These are phyloP conservation scores for Saussurea involucrata DNA, from an alignment of 129 eudicot genomes.

Conservation along the genomic window DNA sequence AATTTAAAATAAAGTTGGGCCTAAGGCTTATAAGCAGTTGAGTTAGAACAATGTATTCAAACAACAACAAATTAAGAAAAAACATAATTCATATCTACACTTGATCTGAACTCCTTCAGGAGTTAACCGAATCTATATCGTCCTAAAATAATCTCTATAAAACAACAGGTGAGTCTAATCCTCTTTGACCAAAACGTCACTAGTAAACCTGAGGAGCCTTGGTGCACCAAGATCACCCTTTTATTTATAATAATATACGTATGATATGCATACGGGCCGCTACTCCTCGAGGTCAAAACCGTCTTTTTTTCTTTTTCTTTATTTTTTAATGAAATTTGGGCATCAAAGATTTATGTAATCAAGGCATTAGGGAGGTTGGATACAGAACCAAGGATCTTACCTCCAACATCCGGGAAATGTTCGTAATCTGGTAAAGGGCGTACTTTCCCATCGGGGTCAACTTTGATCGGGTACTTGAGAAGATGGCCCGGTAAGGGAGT, in stretches of 20 bases:
- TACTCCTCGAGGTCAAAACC: background rate
- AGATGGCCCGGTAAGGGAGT: constrained; percentile 49
- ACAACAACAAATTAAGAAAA: too few species aligned
- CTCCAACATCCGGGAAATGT: constrained; percentile 53
- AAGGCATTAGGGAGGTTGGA: constrained; percentile 54
- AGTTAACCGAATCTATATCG: background rate
- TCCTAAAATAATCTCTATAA: background rate
- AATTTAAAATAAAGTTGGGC: too few species aligned
- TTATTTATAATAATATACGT: background rate
- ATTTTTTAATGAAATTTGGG: background rate
- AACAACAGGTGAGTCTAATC: background rate
- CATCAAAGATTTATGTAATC: constrained; percentile 22
- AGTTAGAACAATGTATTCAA: background rate
- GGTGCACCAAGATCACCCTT: background rate
- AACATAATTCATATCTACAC: constrained; percentile 1
- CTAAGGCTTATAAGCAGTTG: too few species aligned
- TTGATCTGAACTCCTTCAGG: background rate
- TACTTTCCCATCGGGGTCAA: constrained; percentile 43
- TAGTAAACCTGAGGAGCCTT: background rate
- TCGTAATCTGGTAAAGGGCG: constrained; percentile 43
- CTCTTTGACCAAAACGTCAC: background rate
- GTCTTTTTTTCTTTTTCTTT: too few species aligned
- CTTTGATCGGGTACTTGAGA: constrained; percentile 45
- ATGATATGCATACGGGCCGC: background rate
- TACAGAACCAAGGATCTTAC: constrained; percentile 51